Evolutionary conservation across 768 basidiomycete species (phyloP), one percentile per base, ranked within the genome.

Genomic region (Panaeolus cyanescens): DNA sequence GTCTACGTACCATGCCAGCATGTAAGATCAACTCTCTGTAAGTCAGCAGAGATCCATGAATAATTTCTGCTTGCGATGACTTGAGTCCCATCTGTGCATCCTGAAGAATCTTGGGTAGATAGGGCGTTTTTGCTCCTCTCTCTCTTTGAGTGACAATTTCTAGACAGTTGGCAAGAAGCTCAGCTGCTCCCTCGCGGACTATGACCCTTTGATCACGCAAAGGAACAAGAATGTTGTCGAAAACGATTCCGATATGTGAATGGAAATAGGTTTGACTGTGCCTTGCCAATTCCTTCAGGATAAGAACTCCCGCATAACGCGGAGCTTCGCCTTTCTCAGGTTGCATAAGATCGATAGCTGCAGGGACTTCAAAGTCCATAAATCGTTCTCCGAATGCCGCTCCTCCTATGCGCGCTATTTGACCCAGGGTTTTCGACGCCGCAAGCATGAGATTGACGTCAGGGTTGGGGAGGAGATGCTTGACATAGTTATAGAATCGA

Each of bases 381-480:
- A 96, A 95, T 3, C 86, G 82, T 68, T 96, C 93, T 62, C 92
- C 93, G 68, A 96, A 92, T 25, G 88, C 87, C 0, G 86, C 83
- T 2, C 92, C 93, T 20, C 92, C 92, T 28, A 93, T 88, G 60
- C 89, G 84, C 32, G 91, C 91, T 69, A 96, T 96, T 68, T 88
- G 84, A 0, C 95, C 95, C 30, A 95, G 83, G 0, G 93, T 94
- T 72, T 95, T 92, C n/a, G 95, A 94, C 1, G 95, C 94, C 8
- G 91, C 86, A 33, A 95, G 83, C 95, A 98, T 98, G 70, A 99
- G 88, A 72, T 92, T 91, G 68, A 94, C 86, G 72, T 98, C 96
- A 56, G 88, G 84, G 70, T 93, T 93, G 4, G 94, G 94, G 19
- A 97, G 83, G n/a, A 96, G 84, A 39, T 92, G 87, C 71, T 95